Conservation (phyloP, 257 asterid species). For the Verbascum thapsus region DNA sequence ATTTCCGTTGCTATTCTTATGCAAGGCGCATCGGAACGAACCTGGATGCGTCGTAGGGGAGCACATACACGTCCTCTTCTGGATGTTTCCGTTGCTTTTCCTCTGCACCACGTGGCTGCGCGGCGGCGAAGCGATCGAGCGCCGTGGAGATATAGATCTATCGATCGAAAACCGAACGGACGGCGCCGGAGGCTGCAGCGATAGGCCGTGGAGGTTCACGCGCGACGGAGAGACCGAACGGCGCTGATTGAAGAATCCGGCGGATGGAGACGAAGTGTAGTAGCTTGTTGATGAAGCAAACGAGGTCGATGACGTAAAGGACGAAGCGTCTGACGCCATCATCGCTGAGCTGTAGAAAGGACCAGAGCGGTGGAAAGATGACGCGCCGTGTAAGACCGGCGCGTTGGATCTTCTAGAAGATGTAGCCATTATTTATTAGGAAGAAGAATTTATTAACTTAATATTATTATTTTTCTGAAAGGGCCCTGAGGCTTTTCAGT, state of each 20-base stretch:
- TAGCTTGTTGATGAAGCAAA: no score
- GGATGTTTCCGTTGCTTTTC: constrained; percentile 35
- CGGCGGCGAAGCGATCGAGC: constrained; percentile 41
- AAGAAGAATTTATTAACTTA: no score
- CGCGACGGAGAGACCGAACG: constrained; percentile 85
- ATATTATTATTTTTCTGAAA: background rate
- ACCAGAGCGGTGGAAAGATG: constrained; percentile 54
- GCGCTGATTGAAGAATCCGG: no score
- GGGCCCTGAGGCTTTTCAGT: constrained; percentile 30
- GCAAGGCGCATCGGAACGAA: constrained; percentile 86
- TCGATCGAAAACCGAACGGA: constrained; percentile 77
- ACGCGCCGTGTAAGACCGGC: constrained; percentile 38
- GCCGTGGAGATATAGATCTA: constrained; percentile 74
- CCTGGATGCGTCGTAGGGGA: constrained; percentile 93
- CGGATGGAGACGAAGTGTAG: no score
- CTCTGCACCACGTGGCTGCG: constrained; percentile 56
- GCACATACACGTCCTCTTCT: constrained; percentile 84
- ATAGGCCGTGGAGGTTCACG: constrained; percentile 45
- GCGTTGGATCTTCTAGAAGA: constrained; percentile 66
- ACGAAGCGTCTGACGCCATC: constrained; percentile 36
- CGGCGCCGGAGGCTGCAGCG: constrained; percentile 55
- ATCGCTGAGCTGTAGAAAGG: constrained; percentile 32
- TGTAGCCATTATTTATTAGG: constrained; percentile 50
- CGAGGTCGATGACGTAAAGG: constrained; percentile 12
- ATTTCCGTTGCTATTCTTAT: constrained; percentile 49